Base-by-base conservation (phyloP, 129 eudicot genomes). In the Apium graveolens region DNA sequence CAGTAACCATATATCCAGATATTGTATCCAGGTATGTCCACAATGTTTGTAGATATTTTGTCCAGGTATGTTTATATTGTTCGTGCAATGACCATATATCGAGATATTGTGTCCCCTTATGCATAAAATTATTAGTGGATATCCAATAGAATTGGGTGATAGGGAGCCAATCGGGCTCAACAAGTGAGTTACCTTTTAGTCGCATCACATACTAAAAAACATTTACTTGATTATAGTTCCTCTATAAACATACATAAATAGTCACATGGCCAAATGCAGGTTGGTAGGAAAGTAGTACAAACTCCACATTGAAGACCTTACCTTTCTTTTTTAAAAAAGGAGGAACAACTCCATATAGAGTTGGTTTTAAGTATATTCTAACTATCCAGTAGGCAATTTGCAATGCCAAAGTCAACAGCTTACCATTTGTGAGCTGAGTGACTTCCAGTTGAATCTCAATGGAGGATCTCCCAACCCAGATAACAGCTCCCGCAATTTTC, bases 391-490 rank as follows among this genome's bases (percentile, higher is more conserved):
- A n/a, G n/a, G n/a, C 32, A 60, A 7, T n/a, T n/a, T 8, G 34
- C 69, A 26, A 24, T 0, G 16, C 6, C 32, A 62, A 26, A 62
- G 34, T 62, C 4, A 65, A 26, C 32, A 4, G 21, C 38, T 27
- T 91, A 95, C 99, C 94, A 49, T 74, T 85, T n/a, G 84, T 41
- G 49, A 87, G 77, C 86, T 95, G 96, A 70, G 83, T 87, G 72
- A 95, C 96, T 73, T 95, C 95, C 31, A 95, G 88, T 83, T 95
- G 99, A 82, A 95, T 86, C 82, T 95, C 99, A n/a, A 95, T 95
- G 10, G 99, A 92, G 65, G 99, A 96, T 20, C 83, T 79, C 29
- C 99, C 99, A 73, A 96, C 99, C 99, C 99, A 96, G 77, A 88
- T 89, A 81, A 89, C 97, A 24, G 97, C 89, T 82, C 97, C 97